A percentile compares a stretch with the other conserved stretches of the same genome.
phyloP scores from a whole-genome alignment of 768 basidiomycete genomes.

The Boletus tomentosulus region DNA sequence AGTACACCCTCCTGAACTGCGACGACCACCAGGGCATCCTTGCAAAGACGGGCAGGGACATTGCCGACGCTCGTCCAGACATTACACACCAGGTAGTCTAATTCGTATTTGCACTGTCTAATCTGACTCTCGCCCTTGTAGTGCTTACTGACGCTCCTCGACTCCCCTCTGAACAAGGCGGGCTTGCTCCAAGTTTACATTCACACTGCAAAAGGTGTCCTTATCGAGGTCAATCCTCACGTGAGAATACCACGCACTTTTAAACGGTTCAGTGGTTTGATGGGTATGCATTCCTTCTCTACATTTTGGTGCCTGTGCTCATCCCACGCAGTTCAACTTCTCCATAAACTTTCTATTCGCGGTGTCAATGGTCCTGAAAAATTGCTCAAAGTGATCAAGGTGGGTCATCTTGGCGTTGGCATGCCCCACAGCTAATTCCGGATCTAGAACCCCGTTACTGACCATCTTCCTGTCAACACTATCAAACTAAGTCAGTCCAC shows the following conservation, averaged over 20 bases:
- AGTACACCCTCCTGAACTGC: conserved; percentile 95
- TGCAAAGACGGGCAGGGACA: conserved; percentile 95
- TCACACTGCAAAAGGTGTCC: conserved; percentile 91
- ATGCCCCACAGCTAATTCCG: conserved; percentile 1
- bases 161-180: conserved; percentile 97
- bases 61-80: conserved; percentile 98
- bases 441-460: conserved; percentile 82
- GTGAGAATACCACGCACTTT: conserved; percentile 98
- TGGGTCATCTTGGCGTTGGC: conserved; percentile 28
- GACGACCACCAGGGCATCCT: conserved; percentile 99
- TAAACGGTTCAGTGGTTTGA: conserved; percentile 96
- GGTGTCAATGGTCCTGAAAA: conserved; percentile 97
- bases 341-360: conserved; percentile 93
- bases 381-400: conserved; percentile 94
- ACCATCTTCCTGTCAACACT: conserved; percentile 93
- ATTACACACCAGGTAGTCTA: conserved; percentile 91
- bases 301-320: neutral
- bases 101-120: neutral
- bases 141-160: conserved; percentile 94
- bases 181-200: conserved; percentile 97
- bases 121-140: conserved; percentile 29
- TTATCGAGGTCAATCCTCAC: conserved; percentile 98
- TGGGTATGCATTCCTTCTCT: conserved; percentile 61
- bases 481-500: conserved; percentile 82
- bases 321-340: conserved; percentile 73